These are phyloP conservation scores for Ramaria rubella DNA, from an alignment of 768 basidiomycete genomes.

Conservation along the genomic window DNA sequence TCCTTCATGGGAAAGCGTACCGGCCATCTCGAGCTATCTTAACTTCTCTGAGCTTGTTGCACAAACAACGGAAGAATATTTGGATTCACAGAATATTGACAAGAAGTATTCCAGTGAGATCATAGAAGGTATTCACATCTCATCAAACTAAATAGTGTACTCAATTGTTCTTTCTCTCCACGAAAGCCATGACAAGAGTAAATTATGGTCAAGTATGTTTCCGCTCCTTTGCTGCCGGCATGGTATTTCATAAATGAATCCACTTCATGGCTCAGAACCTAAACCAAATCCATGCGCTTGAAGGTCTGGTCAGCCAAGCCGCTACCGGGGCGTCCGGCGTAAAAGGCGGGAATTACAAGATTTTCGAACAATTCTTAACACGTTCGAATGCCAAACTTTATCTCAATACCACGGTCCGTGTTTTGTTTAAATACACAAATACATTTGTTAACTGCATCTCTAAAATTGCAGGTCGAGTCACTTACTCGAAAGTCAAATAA, in stretches of 20 bases:
- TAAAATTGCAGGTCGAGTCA: slow-evolving; percentile 35
- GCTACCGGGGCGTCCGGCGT: slow-evolving; percentile 60
- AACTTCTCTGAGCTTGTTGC: slow-evolving; percentile 31
- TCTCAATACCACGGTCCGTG: slow-evolving; percentile 59
- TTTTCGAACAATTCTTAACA: slow-evolving; percentile 78
- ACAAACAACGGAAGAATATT: slow-evolving; percentile 51
- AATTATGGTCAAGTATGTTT: slow-evolving; percentile 69
- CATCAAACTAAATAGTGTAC: neutral
- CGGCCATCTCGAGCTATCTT: slow-evolving; percentile 42
- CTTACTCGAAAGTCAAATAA: slow-evolving; percentile 7
- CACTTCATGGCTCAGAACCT: slow-evolving; percentile 45
- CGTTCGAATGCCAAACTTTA: slow-evolving; percentile 61
- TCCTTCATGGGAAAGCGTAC: slow-evolving; percentile 58
- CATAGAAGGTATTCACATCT: slow-evolving; percentile 37
- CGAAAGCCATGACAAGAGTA: slow-evolving; percentile 59
- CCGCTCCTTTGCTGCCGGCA: neutral
- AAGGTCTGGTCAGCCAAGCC: slow-evolving; percentile 65
- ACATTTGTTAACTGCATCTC: slow-evolving; percentile 35
- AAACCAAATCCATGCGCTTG: slow-evolving; percentile 69
- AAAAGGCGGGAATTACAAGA: slow-evolving; percentile 72
- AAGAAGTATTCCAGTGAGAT: slow-evolving; percentile 62
- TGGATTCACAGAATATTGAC: slow-evolving; percentile 47
- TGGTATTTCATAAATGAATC: neutral
- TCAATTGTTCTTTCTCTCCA: neutral
- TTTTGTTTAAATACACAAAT: slow-evolving; percentile 1